Evolutionary conservation across 805 yeast species (phyloP), one percentile per base, ranked within the genome.

Genomic region (Saccharomycopsis synnaedendra): DNA sequence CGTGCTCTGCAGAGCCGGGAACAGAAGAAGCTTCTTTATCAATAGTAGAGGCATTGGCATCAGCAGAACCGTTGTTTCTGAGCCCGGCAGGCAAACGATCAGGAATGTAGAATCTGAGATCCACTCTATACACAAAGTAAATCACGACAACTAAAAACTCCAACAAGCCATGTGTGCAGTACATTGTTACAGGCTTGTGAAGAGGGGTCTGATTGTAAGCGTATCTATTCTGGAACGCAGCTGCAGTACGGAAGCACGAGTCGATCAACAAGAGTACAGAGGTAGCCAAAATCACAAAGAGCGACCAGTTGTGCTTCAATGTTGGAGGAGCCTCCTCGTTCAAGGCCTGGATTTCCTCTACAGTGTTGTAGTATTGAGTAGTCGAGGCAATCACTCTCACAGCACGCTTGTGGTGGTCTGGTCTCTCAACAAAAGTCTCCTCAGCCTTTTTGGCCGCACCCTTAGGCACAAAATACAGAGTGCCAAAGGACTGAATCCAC

Each of bases 31-130:
- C 38, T 2, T 43, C 46, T 3, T 43, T 43, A 34, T 43, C 46
- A 33, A 33, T 19, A 10, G 42, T 7, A 11, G 33, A 32, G 19
- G 45, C 27, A 28, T 5, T 40, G 8, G 31, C 43, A 19, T n/a
- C 41, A 27, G 28, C 30, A 5, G 10, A 7, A 19, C 30, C 32
- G 31, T 8, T 28, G 41, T 3, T 1, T 6, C 28, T 9, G 28
- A 6, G 10, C 2, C 2, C 19, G 2, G 19, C 19, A 19, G 19
- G 19, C 46, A 49, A 41, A 11, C 43, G 43, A 61, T 82, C 89
- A 11, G 93, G 90, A 63, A 85, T 78, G 70, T 84, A 84, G 65
- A 84, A 84, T 61, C 93, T 71, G 57, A 84, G 68, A 60, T 84
- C 93, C 45, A 80, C 76, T 60, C 94, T 73, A 11, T 80, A 78